Conservation (phyloP, 352 stramenopile genomes). For the Blastocystis sp. region DNA sequence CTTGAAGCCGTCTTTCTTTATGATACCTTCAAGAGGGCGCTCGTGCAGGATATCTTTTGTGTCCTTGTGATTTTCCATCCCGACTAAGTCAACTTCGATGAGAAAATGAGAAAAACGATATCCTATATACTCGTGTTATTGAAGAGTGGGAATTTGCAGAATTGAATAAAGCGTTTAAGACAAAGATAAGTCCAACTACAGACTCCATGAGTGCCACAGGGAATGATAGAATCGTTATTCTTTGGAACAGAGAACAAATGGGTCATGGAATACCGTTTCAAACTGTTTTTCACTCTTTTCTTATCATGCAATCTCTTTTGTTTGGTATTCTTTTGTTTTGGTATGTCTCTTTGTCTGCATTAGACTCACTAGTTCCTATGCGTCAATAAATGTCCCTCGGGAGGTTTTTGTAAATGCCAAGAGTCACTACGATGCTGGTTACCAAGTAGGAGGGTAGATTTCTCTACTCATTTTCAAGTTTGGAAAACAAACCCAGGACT, state of each 20-base stretch:
- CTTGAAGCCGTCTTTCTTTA: slow-evolving; percentile 22
- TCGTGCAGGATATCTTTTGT: background rate
- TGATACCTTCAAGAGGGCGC: background rate
- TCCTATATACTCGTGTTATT: no score
- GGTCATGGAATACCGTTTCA: background rate
- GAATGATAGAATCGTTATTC: no score
- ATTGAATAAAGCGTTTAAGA: no score
- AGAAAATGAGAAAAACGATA: background rate
- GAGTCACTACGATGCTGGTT: slow-evolving; percentile 35
- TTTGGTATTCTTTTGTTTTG: background rate
- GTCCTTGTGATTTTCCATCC: background rate
- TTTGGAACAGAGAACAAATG: no score
- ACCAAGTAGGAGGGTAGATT: background rate
- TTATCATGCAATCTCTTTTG: background rate
- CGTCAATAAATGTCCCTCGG: background rate
- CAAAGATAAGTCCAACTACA: no score
- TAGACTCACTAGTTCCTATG: background rate
- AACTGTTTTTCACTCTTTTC: background rate
- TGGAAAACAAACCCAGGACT: background rate
- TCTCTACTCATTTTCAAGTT: background rate
- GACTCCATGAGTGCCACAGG: no score
- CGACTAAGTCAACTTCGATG: background rate
- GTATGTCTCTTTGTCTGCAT: background rate
- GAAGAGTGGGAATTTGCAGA: no score
- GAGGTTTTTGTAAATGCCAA: background rate